Evolutionary conservation across 495 filamentous ascomycete genomes (phyloP), one percentile per base, ranked within the genome.

Genomic region (Aeminium ludgeri): DNA sequence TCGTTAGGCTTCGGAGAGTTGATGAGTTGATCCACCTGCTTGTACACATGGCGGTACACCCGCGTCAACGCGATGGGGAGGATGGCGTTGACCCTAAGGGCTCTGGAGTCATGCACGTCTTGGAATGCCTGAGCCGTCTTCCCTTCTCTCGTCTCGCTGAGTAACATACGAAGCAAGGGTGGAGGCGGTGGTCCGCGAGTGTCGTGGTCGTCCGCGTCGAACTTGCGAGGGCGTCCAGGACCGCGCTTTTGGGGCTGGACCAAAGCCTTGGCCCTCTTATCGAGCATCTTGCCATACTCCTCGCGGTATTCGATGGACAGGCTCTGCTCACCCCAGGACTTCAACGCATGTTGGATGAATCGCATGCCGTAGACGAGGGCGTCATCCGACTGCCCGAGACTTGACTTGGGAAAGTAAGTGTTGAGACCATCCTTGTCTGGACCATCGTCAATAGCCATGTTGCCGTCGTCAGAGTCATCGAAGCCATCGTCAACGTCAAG

Each of bases 11-110:
- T 30, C 6, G 6, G 5, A 29, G 46, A 38, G 23, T 51, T 51
- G 39, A 51, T 51, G 20, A 51, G 48, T 25, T 40, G 36, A 30
- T 51, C 48, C 16, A 51, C 43, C 31, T 51, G 48, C 39, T 40
- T 51, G 30, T 51, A 51, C 33, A 51, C 34, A 11, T 38, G 20
- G 7, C 35, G 25, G 29, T 44, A 27, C 11, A 40, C 38, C 13
- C 39, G 44, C 1, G 40, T 36, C 3, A 51, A 40, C 34, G 33
- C 30, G 20, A 29, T n/a, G 1, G 48, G 48, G 15, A 47, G 29
- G 5, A 34, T 27, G n/a, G 34, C 40, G 17, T 47, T 47, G n/a
- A 47, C 44, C 10, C 31, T 44, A 30, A 51, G 20, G 20, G 23
- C 34, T 1, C 44, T 40, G 12, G 34, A 39, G 4, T 47, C 44